Evolutionary conservation across 2,329 filamentous ascomycete genomes (phyloP).

Genomic region (Lasiodiplodia gonubiensis): DNA sequence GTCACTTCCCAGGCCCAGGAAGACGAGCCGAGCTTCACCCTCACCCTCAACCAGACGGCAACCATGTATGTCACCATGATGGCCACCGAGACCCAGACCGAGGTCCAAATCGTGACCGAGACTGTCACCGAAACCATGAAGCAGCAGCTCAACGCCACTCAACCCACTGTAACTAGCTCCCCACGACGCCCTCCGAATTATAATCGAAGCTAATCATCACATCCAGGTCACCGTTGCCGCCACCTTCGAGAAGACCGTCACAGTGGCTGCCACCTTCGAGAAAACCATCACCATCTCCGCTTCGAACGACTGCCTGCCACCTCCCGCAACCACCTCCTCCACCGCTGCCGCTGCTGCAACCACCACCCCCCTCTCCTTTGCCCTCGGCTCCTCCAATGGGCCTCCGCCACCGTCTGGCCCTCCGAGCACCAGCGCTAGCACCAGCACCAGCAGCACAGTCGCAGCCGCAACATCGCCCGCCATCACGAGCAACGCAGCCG

Average conservation of each 20-base stretch:
- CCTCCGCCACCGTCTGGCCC: background rate
- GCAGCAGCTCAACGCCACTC: background rate
- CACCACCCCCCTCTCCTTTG: constrained; percentile 15
- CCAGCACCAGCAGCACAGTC: background rate
- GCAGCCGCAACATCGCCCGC: background rate
- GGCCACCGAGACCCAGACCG: constrained; percentile 19
- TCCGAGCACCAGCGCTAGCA: background rate
- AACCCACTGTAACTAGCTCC: background rate
- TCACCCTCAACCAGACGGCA: constrained; percentile 9
- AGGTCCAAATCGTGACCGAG: constrained; percentile 15
- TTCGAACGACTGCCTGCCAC: background rate
- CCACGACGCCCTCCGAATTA: background rate
- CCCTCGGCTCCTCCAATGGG: constrained; percentile 1
- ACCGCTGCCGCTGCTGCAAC: background rate
- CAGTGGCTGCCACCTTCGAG: constrained; percentile 14
- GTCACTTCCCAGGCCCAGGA: constrained; percentile 22
- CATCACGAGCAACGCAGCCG: background rate
- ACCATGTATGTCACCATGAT: constrained; percentile 24
- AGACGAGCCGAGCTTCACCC: constrained; percentile 18
- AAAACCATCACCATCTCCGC: constrained; percentile 7
- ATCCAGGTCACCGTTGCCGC: constrained; percentile 15
- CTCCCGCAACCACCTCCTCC: background rate
- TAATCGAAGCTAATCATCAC: background rate
- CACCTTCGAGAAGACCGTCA: constrained; percentile 22
- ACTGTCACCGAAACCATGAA: constrained; percentile 22